Evolutionary conservation across 208 protist species (phyloP).

Genomic region (Leishmania turanica): DNA sequence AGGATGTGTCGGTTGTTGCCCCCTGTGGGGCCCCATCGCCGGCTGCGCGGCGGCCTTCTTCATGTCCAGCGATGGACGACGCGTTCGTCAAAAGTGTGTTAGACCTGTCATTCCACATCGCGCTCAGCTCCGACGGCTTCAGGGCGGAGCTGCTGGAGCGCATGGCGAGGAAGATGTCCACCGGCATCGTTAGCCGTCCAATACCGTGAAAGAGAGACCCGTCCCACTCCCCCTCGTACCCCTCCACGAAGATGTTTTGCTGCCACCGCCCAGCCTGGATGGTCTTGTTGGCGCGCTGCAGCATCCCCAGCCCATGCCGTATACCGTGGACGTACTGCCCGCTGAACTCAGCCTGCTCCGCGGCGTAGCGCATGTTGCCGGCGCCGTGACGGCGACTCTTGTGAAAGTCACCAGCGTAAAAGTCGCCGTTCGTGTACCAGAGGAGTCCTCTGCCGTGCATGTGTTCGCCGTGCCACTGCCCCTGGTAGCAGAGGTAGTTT

Average conservation of each 20-base stretch:
- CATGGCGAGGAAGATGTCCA: constrained; percentile 48
- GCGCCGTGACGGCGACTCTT: constrained; percentile 64
- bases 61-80: background rate
- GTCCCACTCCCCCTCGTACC: constrained; percentile 91
- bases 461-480: constrained; percentile 82
- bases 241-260: constrained; percentile 67
- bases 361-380: constrained; percentile 80
- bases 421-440: constrained; percentile 85
- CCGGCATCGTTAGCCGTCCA: constrained; percentile 47
- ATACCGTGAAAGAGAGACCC: constrained; percentile 68
- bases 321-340: constrained; percentile 64
- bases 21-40: background rate
- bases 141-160: constrained; percentile 24
- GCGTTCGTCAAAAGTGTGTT: background rate
- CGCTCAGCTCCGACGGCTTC: constrained; percentile 24
- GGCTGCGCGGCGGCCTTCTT: background rate
- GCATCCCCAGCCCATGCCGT: constrained; percentile 70
- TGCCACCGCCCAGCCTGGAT: constrained; percentile 71
- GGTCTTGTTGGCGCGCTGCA: constrained; percentile 53
- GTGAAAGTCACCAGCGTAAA: constrained; percentile 75
- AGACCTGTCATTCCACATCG: background rate
- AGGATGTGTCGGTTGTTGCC: background rate
- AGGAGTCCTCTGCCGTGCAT: constrained; percentile 82
- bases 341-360: constrained; percentile 71
- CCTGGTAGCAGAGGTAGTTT: constrained; percentile 76